phyloP scores from a whole-genome alignment of 345 rosid species.

The Cardiospermum halicacabum region DNA sequence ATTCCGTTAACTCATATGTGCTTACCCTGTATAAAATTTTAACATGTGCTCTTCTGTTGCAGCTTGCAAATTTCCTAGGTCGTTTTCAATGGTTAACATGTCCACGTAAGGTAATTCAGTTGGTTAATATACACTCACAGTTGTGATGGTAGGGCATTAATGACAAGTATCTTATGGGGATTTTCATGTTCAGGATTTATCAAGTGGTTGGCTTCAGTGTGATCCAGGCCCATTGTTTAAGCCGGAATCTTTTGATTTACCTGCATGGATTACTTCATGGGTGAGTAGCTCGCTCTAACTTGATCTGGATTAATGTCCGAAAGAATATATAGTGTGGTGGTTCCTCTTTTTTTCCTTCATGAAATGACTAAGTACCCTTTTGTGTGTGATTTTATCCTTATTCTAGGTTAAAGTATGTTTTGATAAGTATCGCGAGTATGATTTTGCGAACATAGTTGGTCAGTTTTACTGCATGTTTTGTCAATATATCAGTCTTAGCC shows the following conservation, averaged over 20 bases:
- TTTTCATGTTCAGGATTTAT: slow-evolving; percentile 59
- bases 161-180: slow-evolving; percentile 5
- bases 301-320: neutral
- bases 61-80: slow-evolving; percentile 91
- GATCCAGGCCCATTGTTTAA: slow-evolving; percentile 91
- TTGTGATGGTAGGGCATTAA: slow-evolving; percentile 12
- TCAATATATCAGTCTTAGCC: neutral
- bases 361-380: neutral
- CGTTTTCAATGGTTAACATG: slow-evolving; percentile 93
- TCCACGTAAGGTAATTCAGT: slow-evolving; percentile 74
- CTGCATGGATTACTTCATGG: slow-evolving; percentile 67
- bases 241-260: slow-evolving; percentile 60
- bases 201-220: slow-evolving; percentile 92
- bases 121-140: slow-evolving; percentile 1
- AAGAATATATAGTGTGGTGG: neutral
- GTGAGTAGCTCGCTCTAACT: slow-evolving; percentile 51
- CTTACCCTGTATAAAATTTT: neutral
- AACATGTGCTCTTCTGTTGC: slow-evolving; percentile 27
- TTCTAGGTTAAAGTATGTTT: neutral
- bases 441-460: neutral
- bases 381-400: neutral
- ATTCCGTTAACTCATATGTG: neutral
- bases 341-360: neutral
- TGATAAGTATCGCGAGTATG: neutral
- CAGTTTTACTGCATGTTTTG: neutral